A percentile compares a stretch with the other conserved stretches of the same genome.
These are phyloP conservation scores for Dactylonectria macrodidyma DNA, from an alignment of 2,329 filamentous ascomycete species.

Conservation along the genomic window DNA sequence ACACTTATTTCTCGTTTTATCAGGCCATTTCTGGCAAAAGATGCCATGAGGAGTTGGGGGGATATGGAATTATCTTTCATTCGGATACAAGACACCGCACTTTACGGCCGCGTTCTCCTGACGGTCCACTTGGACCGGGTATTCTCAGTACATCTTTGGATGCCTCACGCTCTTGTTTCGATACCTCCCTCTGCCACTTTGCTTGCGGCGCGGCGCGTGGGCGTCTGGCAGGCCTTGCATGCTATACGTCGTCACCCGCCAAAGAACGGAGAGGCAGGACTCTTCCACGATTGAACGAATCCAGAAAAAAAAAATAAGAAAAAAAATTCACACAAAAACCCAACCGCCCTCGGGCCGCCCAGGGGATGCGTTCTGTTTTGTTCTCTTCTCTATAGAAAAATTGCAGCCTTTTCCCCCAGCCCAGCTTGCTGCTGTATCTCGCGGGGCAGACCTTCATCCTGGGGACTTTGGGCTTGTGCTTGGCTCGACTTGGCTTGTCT, in stretches of 20 bases:
- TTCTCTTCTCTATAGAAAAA: constrained; percentile 38
- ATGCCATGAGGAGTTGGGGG: constrained; percentile 45
- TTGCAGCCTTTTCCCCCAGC: constrained; percentile 9
- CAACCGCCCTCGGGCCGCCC: constrained; percentile 24
- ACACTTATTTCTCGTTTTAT: constrained; percentile 38
- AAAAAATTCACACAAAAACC: constrained; percentile 22
- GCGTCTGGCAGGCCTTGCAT: constrained; percentile 47
- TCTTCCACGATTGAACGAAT: constrained; percentile 47
- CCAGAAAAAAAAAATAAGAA: constrained; percentile 38
- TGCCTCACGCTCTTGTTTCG: constrained; percentile 41
- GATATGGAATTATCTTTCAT: constrained; percentile 35
- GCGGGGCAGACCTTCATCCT: background rate
- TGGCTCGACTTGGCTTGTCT: constrained; percentile 22
- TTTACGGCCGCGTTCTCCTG: constrained; percentile 34
- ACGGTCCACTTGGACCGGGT: constrained; percentile 31
- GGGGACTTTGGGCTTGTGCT: constrained; percentile 15
- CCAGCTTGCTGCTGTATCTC: background rate
- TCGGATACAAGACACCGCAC: constrained; percentile 36
- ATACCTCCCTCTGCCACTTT: constrained; percentile 39
- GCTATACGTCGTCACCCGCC: constrained; percentile 39
- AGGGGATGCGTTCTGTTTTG: constrained; percentile 32
- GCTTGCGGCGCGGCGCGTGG: constrained; percentile 34
- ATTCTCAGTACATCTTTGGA: constrained; percentile 40
- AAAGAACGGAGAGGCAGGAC: constrained; percentile 36
- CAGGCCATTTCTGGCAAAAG: constrained; percentile 39